phyloP scores from a whole-genome alignment of 2,329 filamentous ascomycete genomes.

The Clonostachys chloroleuca region DNA sequence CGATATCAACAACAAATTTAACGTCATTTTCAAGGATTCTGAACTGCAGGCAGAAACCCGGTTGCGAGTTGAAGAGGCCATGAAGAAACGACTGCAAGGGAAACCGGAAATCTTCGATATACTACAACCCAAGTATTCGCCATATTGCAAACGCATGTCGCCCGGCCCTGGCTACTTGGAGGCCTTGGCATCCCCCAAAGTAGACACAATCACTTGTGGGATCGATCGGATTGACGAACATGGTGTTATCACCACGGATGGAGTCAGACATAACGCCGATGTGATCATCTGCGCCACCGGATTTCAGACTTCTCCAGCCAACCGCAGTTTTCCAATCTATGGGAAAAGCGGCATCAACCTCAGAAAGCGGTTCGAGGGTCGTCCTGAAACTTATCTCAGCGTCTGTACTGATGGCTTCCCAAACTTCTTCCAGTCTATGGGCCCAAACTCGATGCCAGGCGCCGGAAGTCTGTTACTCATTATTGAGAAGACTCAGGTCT shows the following conservation, averaged over 20 bases:
- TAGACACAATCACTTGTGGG: conserved; percentile 38
- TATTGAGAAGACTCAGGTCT: background rate
- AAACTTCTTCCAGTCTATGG: conserved; percentile 24
- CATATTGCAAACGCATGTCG: conserved; percentile 28
- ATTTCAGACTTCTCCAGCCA: conserved; percentile 18
- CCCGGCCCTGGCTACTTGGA: conserved; percentile 43
- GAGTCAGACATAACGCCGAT: conserved; percentile 17
- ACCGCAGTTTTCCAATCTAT: conserved; percentile 36
- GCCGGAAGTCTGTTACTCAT: background rate
- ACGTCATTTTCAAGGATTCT: conserved; percentile 4
- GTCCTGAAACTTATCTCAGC: conserved; percentile 38
- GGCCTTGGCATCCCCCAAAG: conserved; percentile 34
- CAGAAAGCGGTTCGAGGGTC: conserved; percentile 35
- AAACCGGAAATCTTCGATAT: conserved; percentile 26
- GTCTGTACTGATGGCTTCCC: conserved; percentile 38
- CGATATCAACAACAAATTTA: background rate
- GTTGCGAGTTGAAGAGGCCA: conserved; percentile 32
- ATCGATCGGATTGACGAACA: conserved; percentile 26
- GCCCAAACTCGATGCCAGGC: background rate
- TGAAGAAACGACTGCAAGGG: conserved; percentile 21
- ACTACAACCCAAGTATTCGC: conserved; percentile 36
- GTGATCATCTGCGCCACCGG: conserved; percentile 32
- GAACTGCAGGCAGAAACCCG: conserved; percentile 35
- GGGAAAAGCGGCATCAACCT: conserved; percentile 42
- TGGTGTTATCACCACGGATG: conserved; percentile 20